Evolutionary conservation across 768 basidiomycete genomes (phyloP).

Genomic region (Terana coerulea): DNA sequence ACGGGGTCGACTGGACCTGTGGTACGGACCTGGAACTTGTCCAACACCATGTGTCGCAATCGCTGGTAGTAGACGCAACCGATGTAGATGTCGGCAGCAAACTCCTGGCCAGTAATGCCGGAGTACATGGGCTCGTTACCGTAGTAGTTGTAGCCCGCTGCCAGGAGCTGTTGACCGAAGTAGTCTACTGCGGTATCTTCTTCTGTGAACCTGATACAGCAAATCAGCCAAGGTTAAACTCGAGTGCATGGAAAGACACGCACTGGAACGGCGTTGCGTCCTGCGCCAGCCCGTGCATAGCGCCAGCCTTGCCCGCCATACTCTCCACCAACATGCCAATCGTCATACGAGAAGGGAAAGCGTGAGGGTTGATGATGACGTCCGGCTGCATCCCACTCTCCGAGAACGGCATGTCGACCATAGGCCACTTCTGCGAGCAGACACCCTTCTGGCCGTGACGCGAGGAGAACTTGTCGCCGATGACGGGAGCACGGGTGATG

Average conservation of each 20-base stretch:
- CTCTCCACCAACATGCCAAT: conserved; percentile 99
- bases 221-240: conserved; percentile 8
- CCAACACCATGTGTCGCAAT: conserved; percentile 97
- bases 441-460: conserved; percentile 99
- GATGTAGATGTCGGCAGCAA: conserved; percentile 97
- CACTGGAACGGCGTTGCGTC: conserved; percentile 98
- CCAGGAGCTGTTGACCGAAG: conserved; percentile 91
- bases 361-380: conserved; percentile 99
- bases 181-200: conserved; percentile 96
- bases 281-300: conserved; percentile 97
- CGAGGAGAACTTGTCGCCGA: conserved; percentile 99
- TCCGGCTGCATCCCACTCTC: conserved; percentile 99
- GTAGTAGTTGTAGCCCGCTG: conserved; percentile 97
- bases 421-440: conserved; percentile 99
- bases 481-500: conserved; percentile 92
- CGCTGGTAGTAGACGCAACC: conserved; percentile 99
- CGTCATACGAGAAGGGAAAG: conserved; percentile 99
- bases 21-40: conserved; percentile 99
- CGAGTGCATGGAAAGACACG: conserved; percentile 25
- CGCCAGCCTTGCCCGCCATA: conserved; percentile 98
- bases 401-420: conserved; percentile 97
- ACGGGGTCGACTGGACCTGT: conserved; percentile 96
- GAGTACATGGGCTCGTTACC: conserved; percentile 99
- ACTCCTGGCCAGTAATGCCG: conserved; percentile 98
- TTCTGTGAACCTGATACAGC: conserved; percentile 75